Evolutionary conservation across 345 rosid genomes (phyloP), one percentile per base, ranked within the genome.

Genomic region (Pistacia integerrima): DNA sequence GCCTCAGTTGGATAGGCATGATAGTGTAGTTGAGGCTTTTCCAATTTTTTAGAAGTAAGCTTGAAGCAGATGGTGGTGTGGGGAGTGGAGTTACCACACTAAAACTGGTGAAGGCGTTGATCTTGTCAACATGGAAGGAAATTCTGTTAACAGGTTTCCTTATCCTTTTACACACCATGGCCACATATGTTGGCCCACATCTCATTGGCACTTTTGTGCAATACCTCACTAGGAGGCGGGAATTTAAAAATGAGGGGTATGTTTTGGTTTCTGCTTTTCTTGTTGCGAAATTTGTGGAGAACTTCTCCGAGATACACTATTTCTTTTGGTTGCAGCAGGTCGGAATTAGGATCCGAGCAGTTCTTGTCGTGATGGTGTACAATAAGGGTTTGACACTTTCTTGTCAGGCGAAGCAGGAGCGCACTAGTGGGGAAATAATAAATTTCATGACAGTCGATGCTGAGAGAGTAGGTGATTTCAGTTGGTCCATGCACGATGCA

Each of bases 361-460:
- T 82, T 25, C 74, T 89, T 56, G 89, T 88, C 10, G 82, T 87
- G 0, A 82, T 83, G 88, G 82, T 91, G 70, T 91, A 91, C 54
- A 87, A 88, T 49, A 91, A 91, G 75, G 90, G 90, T 57, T 73
- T 91, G 77, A 85, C 85, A 1, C 90, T 91, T 75, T 88, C 93
- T 6, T 76, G 85, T 59, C 86, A 80, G 5, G 84, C 91, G 10
- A 88, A 84, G 74, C 89, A 87, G 72, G 85, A 88, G 8, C 86
- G 80, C 57, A 89, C 87, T 13, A 89, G 92, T 61, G 96, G 93
- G 28, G 96, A 91, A 84, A 88, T 91, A 58, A 88, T 91, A 63
- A 91, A 91, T 77, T 80, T 87, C 75, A 89, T 91, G 90, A 82
- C 90, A 1, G 93, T 89, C 18, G 93, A 89, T 83, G 90, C 93